Base-by-base conservation (phyloP, 2,329 filamentous ascomycete species). In the Helotiales sp. region DNA sequence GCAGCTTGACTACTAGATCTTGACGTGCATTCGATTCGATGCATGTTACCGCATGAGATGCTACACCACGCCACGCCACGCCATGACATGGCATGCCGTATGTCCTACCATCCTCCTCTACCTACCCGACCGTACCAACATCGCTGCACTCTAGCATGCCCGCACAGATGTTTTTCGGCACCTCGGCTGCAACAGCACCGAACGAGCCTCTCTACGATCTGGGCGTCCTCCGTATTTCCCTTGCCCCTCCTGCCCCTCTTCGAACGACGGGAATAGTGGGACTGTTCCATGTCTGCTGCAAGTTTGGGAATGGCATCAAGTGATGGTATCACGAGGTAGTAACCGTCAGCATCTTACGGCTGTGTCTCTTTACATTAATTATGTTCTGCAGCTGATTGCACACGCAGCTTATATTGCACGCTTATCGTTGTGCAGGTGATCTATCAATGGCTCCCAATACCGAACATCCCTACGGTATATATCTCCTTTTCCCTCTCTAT, bases 301-400 rank as follows among this genome's bases (percentile, higher is more conserved):
- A 32, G 15, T 54, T 54, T 54, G 50, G 50, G 50, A 54, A 34
- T 54, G 28, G 28, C 50, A 34, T 54, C 50, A 54, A 54, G 26
- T 54, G 50, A 32, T 28, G n/a, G 26, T 22, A 34, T 20, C 28
- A 54, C 50, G 50, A 54, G 50, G 50, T 13, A 17, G n/a, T 11
- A 17, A 6, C 50, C 10, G 30, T 34, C 50, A 54, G 50, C 30
- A 20, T 32, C 26, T 34, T 20, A 54, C 22, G 17, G 17, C 17
- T 17, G 28, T 54, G 50, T 17, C 30, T 5, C 26, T 34, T 34
- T 54, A 34, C 28, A 20, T 54, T 34, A 7, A 54, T 34, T 34
- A 34, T 34, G 28, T 54, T 34, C 50, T 54, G 8, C 17, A 11
- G 17, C 30, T 30, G 49, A 30, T 52, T 30, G 45, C 45, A 20